Base-by-base conservation (phyloP, 257 asterid genomes). In the Oldenlandia corymbosa region DNA sequence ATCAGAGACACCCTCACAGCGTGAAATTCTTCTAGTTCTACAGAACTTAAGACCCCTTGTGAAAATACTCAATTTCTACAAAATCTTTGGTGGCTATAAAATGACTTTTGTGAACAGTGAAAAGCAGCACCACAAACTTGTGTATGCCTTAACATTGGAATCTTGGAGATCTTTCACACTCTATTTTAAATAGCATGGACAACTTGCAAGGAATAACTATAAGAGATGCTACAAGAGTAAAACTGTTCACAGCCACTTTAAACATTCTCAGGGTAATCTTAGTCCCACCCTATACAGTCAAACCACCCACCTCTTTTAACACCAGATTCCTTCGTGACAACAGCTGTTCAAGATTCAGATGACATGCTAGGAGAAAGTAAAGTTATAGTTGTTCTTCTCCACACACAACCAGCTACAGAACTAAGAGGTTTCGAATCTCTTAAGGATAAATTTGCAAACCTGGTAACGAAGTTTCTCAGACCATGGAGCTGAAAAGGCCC, bases 401-500 rank as follows among this genome's bases (percentile, higher is more conserved):
- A n/a, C n/a, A n/a, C n/a, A n/a, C 34, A 58, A 36, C 4, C 9
- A 58, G 30, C 2, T 26, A 5, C n/a, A 43, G 46, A 41, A 26
- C 9, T 7, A 51, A 52, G 42, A 9, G 23, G 32, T 6, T 18
- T 46, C 41, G 16, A n/a, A 53, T 53, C 47, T 34, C 7, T 23
- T n/a, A 51, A 70, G 54, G 31, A 27, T 41, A 70, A 75, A 61
- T 20, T 6, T 43, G n/a, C 70, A 43, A 66, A 89, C 99, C 94
- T 87, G 93, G 77, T 87, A 89, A 2, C 99, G 99, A 20, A 89
- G 99, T 68, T 84, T 84, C 59, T 85, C 81, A n/a, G 90, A 88
- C 97, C 99, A 92, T 4, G 96, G 84, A 39, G 94, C 90, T 48
- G 97, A 68, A 70, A 92, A 92, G 73, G 87, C 96, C 77, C 87